Base-by-base conservation (phyloP, 2,329 filamentous ascomycete species). In the Trichoderma gracile region DNA sequence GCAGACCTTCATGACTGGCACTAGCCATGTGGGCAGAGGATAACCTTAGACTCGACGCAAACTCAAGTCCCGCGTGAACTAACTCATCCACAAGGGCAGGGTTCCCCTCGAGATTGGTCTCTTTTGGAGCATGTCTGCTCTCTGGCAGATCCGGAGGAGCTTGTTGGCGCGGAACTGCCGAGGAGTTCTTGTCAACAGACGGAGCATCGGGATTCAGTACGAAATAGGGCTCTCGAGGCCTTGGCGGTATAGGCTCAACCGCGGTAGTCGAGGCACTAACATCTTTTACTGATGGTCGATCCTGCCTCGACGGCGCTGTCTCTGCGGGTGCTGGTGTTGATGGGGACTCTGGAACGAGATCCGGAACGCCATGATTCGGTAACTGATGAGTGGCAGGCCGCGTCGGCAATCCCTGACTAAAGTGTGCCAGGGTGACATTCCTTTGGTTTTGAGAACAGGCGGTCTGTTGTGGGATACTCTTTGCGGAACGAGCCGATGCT, bases 181-280 rank as follows among this genome's bases (percentile, higher is more conserved):
- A 9, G 38, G 8, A 17, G 12, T 7, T 25, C 33, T 42, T 19
- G 21, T 54, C 40, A 17, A 50, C 27, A 30, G 43, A 47, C 17
- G 25, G n/a, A 15, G 38, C 19, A 17, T 43, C 40, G 38, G 55
- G 23, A 40, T 52, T 23, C 23, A 62, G 49, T 19, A 42, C 58
- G 17, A 62, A 54, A 25, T 62, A 62, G 33, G 58, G 58, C 40
- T 62, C 58, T 19, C 33, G 58, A 25, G 49, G 47, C 43, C 52
- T 27, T n/a, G 40, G 23, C 15, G 42, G 40, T 15, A 49, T 21
- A 27, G 38, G 38, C 25, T 45, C 42, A n/a, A 14, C 27, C 47
- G 15, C 23, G 14, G 46, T 17, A 33, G 25, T n/a, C 30, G 57
- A 60, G 57, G 57, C 6, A 42, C 33, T 38, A 23, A 21, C 58